Conservation (phyloP, 2,329 filamentous ascomycete species). For the Elsinoe perseae region DNA sequence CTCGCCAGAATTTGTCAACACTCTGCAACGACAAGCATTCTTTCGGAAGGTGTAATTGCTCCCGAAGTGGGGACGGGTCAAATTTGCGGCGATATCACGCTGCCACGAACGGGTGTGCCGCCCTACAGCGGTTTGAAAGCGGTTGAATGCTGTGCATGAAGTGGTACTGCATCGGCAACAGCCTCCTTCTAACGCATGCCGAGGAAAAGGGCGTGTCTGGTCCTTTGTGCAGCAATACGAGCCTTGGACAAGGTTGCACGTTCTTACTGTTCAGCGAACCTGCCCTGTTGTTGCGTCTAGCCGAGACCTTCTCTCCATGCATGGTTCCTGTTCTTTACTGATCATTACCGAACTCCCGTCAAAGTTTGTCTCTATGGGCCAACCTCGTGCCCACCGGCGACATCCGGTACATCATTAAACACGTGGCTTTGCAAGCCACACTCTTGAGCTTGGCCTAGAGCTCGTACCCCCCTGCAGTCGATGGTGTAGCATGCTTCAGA, state of each 20-base stretch:
- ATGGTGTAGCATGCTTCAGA: neutral
- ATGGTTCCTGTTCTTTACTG: neutral
- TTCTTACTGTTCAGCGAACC: neutral
- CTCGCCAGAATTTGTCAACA: neutral
- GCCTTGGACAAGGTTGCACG: neutral
- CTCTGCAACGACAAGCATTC: neutral
- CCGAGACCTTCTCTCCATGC: neutral
- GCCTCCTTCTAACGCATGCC: neutral
- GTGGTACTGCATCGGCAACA: neutral
- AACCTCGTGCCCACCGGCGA: neutral
- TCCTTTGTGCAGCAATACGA: neutral
- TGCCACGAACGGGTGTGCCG: neutral
- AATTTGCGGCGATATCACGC: neutral
- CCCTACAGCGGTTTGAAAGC: slow-evolving; percentile 4
- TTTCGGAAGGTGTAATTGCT: neutral
- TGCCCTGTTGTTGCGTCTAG: neutral
- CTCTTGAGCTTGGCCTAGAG: slow-evolving; percentile 2
- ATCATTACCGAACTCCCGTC: neutral
- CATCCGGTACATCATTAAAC: neutral
- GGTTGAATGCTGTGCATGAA: neutral
- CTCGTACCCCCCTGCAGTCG: neutral
- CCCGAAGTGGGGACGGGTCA: neutral
- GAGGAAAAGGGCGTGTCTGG: neutral
- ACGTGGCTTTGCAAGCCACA: slow-evolving; percentile 11
- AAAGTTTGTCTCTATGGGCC: neutral